Evolutionary conservation across 2,329 filamentous ascomycete species (phyloP).

Genomic region (Fusarium nematophilum): DNA sequence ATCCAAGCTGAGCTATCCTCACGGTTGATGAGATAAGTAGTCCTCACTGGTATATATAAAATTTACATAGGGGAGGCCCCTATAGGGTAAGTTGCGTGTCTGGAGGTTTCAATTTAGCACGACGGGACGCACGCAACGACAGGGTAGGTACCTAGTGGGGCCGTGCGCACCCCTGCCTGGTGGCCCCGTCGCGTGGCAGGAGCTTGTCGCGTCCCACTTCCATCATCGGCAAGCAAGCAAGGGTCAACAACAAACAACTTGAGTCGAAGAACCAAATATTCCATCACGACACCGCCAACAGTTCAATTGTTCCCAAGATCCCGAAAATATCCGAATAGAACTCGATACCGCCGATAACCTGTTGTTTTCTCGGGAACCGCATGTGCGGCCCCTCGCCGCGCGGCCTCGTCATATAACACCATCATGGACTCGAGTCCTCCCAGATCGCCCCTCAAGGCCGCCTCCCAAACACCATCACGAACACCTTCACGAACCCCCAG

Average conservation of each 20-base stretch:
- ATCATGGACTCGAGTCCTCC: constrained; percentile 31
- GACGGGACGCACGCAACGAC: background rate
- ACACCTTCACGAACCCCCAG: constrained; percentile 45
- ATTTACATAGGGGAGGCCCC: too few relatives aligned
- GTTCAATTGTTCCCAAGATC: background rate
- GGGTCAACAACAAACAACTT: constrained; percentile 31
- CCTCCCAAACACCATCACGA: constrained; percentile 22
- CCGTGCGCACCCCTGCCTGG: constrained; percentile 17
- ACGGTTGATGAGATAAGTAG: too few relatives aligned
- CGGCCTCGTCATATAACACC: constrained; percentile 21
- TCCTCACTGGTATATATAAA: too few relatives aligned
- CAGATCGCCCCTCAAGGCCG: constrained; percentile 23
- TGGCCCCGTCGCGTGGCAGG: constrained; percentile 25
- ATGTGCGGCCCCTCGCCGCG: constrained; percentile 4
- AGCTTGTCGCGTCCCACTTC: constrained; percentile 33
- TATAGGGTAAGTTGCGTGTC: background rate
- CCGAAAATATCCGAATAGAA: background rate
- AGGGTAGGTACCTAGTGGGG: constrained; percentile 16
- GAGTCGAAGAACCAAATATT: constrained; percentile 1
- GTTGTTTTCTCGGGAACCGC: constrained; percentile 1
- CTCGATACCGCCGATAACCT: background rate
- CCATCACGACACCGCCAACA: background rate
- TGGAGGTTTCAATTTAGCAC: too few relatives aligned
- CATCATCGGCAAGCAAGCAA: constrained; percentile 36
- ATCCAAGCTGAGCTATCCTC: too few relatives aligned